Evolutionary conservation across 345 rosid species (phyloP), one percentile per base, ranked within the genome.

Genomic region (Lagerstroemia speciosa): DNA sequence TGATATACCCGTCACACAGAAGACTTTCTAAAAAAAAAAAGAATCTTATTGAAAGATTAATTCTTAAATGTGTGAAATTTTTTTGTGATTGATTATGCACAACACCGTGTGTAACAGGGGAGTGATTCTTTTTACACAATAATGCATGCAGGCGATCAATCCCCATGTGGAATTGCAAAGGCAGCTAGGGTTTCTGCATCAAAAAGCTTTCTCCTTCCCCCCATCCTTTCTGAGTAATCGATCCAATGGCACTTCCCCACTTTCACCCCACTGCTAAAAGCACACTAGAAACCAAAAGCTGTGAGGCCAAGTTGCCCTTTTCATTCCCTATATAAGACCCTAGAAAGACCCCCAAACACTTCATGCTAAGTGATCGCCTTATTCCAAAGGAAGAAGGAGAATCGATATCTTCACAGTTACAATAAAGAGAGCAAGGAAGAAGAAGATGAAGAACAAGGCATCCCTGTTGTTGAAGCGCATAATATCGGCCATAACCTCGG

Each of bases 381-480:
- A 37, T 11, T 17, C 24, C 8, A 52, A 52, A 52, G 57, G 22
- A 52, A n/a, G 5, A 26, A 46, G 3, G 17, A 20, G 8, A 5
- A 52, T 52, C 57, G 26, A 52, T 52, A 52, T 45, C 50, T 45
- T 45, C 19, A 15, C 50, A 0, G 15, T 15, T 45, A 27, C 1
- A 20, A 17, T 20, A 6, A 30, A 70, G 43, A 24, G n/a, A n/a
- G n/a, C n/a, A n/a, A n/a, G n/a, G 22, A 29, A 11, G 48, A 38
- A 20, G 58, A 41, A 37, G 14, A 85, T 85, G 96, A 93, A 87
- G 88, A 90, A 74, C 76, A 80, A 71, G 77, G 85, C 81, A 30
- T 72, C 85, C 55, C 78, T 78, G 62, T 78, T 84, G 74, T 74
- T 92, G 80, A 92, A 90, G 73, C 76, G 67, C 20, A 66, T 88